These are phyloP conservation scores for Fusarium sp. DNA, from an alignment of 2,329 filamentous ascomycete genomes.

Conservation along the genomic window DNA sequence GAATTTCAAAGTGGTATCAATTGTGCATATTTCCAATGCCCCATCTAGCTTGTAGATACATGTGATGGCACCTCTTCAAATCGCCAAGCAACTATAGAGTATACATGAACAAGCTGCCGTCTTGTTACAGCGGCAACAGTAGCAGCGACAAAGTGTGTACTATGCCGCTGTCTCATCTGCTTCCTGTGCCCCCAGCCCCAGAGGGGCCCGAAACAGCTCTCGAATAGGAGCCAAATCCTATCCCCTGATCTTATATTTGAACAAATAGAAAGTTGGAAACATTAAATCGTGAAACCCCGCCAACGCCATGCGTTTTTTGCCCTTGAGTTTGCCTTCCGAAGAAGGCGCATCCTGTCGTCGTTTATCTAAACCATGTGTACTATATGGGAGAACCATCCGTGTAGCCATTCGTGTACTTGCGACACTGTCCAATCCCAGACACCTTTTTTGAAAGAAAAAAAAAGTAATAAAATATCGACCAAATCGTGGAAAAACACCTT, in stretches of 20 bases:
- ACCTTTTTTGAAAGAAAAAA: conserved; percentile 16
- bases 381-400: conserved; percentile 28
- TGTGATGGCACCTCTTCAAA: background rate
- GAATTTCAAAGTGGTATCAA: conserved; percentile 43
- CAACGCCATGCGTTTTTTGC: conserved; percentile 42
- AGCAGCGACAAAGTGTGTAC: conserved; percentile 14
- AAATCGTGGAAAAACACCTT: conserved; percentile 27
- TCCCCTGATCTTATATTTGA: conserved; percentile 15
- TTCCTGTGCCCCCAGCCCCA: background rate
- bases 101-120: conserved; percentile 21
- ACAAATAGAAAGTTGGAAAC: conserved; percentile 21
- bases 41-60: conserved; percentile 23
- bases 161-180: conserved; percentile 3
- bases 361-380: conserved; percentile 41
- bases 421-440: conserved; percentile 33
- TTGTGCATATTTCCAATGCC: conserved; percentile 29
- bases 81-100: conserved; percentile 8
- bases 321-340: conserved; percentile 20
- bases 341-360: conserved; percentile 31
- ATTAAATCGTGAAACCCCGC: conserved; percentile 32
- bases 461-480: background rate
- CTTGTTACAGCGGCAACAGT: conserved; percentile 1
- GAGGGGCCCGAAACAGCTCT: conserved; percentile 15
- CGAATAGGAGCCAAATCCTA: background rate
- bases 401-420: conserved; percentile 42